Percentiles rank a stretch among this genome's conserved stretches.
Conservation (phyloP, 768 basidiomycete genomes). For the Pulveroboletus ravenelii region DNA sequence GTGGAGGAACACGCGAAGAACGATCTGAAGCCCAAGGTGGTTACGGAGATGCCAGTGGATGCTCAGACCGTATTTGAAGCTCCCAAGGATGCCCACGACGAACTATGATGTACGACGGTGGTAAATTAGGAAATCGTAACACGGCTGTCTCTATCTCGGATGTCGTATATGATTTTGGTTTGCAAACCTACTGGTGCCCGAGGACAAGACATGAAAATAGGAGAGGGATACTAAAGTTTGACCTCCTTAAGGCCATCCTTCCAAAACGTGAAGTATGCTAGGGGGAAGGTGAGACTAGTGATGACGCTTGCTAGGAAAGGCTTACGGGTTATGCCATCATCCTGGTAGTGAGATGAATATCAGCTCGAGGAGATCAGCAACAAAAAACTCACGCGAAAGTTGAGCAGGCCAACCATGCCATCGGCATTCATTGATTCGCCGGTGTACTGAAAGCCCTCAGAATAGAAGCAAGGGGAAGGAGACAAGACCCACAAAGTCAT, state of each 20-base stretch:
- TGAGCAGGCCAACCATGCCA: conserved; percentile 91
- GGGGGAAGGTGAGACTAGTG: conserved; percentile 8
- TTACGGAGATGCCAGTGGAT: conserved; percentile 17
- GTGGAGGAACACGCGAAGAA: conserved; percentile 80
- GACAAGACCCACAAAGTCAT: conserved; percentile 68
- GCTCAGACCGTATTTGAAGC: conserved; percentile 24
- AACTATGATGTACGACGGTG: conserved; percentile 21
- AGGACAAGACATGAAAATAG: not conserved
- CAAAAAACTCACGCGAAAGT: conserved; percentile 68
- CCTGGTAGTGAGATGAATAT: conserved; percentile 36
- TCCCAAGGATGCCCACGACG: conserved; percentile 25
- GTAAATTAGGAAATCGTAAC: conserved; percentile 17
- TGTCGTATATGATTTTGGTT: conserved; percentile 15
- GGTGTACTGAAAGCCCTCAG: conserved; percentile 46
- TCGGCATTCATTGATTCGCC: conserved; percentile 79
- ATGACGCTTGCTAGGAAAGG: conserved; percentile 4
- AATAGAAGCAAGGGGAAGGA: too few species aligned
- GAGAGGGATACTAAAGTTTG: conserved; percentile 49
- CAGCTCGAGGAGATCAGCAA: not conserved
- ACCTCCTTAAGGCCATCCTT: conserved; percentile 85
- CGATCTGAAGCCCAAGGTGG: conserved; percentile 43
- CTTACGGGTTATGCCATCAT: conserved; percentile 80
- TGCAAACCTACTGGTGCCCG: conserved; percentile 3
- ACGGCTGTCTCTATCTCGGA: conserved; percentile 18
- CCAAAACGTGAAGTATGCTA: conserved; percentile 94